A percentile compares a stretch with the other conserved stretches of the same genome.
Evolutionary conservation across 2,329 filamentous ascomycete species (phyloP).

Genomic region (Penicillium sp.): DNA sequence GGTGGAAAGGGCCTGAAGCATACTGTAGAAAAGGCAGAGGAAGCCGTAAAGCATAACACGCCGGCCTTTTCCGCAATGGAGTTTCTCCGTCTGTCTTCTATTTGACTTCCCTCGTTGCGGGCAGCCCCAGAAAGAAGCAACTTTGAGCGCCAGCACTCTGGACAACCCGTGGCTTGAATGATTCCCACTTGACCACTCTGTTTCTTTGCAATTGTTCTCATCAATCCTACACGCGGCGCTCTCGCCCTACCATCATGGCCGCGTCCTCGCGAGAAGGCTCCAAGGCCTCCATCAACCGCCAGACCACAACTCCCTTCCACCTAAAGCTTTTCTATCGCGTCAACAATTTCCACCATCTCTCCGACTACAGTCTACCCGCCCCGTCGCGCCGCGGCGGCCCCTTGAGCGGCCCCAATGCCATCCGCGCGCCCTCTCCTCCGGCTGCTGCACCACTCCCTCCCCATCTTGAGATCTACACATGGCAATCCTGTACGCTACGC

Average conservation of each 20-base stretch:
- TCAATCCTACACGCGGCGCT: conserved; percentile 1
- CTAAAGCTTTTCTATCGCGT: conserved; percentile 80
- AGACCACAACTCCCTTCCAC: conserved; percentile 74
- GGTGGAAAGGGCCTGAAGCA: too few relatives aligned
- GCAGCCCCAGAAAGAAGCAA: too few relatives aligned
- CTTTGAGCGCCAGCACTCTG: too few relatives aligned
- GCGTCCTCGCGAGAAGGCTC: conserved; percentile 28
- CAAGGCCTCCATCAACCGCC: conserved; percentile 58
- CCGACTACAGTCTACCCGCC: conserved; percentile 39
- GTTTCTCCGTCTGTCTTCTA: too few relatives aligned
- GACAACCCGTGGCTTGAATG: too few relatives aligned
- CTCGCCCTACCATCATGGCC: conserved; percentile 15
- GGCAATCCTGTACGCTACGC: conserved; percentile 73
- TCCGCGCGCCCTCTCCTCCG: conserved; percentile 36
- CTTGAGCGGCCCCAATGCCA: conserved; percentile 43
- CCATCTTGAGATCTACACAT: conserved; percentile 79
- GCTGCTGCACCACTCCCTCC: conserved; percentile 57
- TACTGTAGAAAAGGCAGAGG: too few relatives aligned
- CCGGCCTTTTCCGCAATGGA: too few relatives aligned
- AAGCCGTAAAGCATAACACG: too few relatives aligned
- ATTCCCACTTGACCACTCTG: neutral
- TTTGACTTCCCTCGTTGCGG: too few relatives aligned
- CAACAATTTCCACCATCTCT: conserved; percentile 63
- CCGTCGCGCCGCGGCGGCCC: conserved; percentile 24
- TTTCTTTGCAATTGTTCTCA: neutral